These are phyloP conservation scores for Colletotrichum ledebouriae DNA, from an alignment of 2,329 filamentous ascomycete species.

Conservation along the genomic window DNA sequence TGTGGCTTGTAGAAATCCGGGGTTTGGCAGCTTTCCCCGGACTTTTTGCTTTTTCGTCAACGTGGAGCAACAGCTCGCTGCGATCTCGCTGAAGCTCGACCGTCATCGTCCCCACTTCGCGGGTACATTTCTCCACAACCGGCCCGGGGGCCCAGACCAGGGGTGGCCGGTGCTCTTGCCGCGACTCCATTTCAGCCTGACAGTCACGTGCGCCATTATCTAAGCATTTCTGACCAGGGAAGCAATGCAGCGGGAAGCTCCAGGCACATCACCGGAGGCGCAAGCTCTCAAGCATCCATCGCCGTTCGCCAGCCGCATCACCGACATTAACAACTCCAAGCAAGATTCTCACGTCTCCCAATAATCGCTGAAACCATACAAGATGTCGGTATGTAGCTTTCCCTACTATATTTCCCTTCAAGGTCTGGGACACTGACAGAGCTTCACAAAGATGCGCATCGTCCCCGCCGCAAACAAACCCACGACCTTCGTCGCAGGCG, in stretches of 20 bases:
- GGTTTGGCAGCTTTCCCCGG: constrained; percentile 30
- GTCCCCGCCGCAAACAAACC: constrained; percentile 78
- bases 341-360: neutral
- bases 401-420: constrained; percentile 7
- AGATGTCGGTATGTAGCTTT: constrained; percentile 61
- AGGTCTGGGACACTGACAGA: constrained; percentile 33
- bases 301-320: constrained; percentile 18
- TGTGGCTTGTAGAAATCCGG: neutral
- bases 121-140: constrained; percentile 10
- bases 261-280: constrained; percentile 43
- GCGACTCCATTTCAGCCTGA: constrained; percentile 39
- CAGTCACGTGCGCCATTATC: constrained; percentile 38
- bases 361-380: constrained; percentile 45
- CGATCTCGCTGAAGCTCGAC: constrained; percentile 38
- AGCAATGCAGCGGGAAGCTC: constrained; percentile 33
- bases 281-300: constrained; percentile 36
- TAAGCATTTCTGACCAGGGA: constrained; percentile 21
- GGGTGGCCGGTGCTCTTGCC: constrained; percentile 23
- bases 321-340: constrained; percentile 14
- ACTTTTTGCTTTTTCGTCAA: constrained; percentile 30
- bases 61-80: constrained; percentile 22
- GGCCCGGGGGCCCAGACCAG: constrained; percentile 15
- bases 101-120: constrained; percentile 28
- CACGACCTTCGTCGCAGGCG: constrained; percentile 74
- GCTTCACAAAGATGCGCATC: constrained; percentile 78